phyloP scores from a whole-genome alignment of 129 eudicot genomes.

The sunflower (Helianthus annuus) region HanXRQr2.0-SUNRISE NC_035435.2:161790684-161791183 shows the following conservation, averaged over 20 bases:
- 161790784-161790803: constrained; percentile 62
- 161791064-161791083: background rate
- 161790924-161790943: constrained; percentile 80
- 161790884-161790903: constrained; percentile 18
- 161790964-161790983: constrained; percentile 53
- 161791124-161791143: no score
- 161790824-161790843: constrained; percentile 21
- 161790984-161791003: constrained; percentile 10
- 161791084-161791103: no score
- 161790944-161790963: constrained; percentile 65
- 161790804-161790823: constrained; percentile 66
- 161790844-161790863: constrained; percentile 21
- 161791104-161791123: no score
- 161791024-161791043: constrained; percentile 16
- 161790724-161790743: constrained; percentile 36
- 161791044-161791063: background rate
- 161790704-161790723: constrained; percentile 4
- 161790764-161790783: constrained; percentile 53
- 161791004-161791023: constrained; percentile 2
- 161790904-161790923: constrained; percentile 75
- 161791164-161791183: no score
- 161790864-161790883: constrained; percentile 13
- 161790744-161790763: constrained; percentile 86
- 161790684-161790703: background rate
- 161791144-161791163: no score